Percentiles rank a stretch among this genome's conserved stretches.
Evolutionary conservation across 495 filamentous ascomycete genomes (phyloP).

Genomic region (Xylaria flabelliformis): DNA sequence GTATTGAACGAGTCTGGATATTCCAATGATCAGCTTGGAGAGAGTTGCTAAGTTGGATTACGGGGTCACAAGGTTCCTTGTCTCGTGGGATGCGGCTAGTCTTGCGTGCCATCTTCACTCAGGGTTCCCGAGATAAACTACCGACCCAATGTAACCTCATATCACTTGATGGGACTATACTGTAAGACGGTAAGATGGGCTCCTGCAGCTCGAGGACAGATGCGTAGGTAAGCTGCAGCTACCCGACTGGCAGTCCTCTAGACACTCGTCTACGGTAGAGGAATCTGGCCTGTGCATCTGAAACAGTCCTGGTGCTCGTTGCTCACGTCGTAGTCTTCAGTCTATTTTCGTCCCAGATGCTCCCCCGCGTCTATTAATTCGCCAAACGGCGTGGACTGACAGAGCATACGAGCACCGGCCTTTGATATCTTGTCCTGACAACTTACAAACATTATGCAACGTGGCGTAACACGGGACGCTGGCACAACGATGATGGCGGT

Average conservation of each 20-base stretch:
- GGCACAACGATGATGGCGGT: background rate
- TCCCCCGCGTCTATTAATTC: constrained; percentile 1
- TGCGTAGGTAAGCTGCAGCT: constrained; percentile 24
- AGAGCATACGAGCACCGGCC: constrained; percentile 12
- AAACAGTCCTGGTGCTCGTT: constrained; percentile 18
- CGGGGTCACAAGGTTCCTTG: constrained; percentile 6
- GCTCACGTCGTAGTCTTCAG: constrained; percentile 2
- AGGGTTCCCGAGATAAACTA: constrained; percentile 24
- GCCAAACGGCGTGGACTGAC: background rate
- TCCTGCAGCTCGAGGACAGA: constrained; percentile 19
- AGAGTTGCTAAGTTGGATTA: constrained; percentile 21
- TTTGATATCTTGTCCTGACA: constrained; percentile 7
- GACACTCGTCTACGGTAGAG: constrained; percentile 7
- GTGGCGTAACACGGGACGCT: constrained; percentile 10
- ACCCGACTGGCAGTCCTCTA: constrained; percentile 22
- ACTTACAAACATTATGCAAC: constrained; percentile 21
- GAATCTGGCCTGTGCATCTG: constrained; percentile 18
- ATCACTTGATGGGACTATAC: constrained; percentile 29
- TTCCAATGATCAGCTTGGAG: constrained; percentile 19
- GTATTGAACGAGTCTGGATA: background rate
- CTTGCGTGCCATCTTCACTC: background rate
- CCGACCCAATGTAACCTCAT: constrained; percentile 27
- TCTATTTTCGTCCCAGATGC: constrained; percentile 24
- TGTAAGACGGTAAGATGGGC: constrained; percentile 19
- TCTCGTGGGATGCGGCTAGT: constrained; percentile 17